Percentiles rank a stretch among this genome's conserved stretches.
phyloP scores from a whole-genome alignment of 805 yeast species.

The Candida takata region DNA sequence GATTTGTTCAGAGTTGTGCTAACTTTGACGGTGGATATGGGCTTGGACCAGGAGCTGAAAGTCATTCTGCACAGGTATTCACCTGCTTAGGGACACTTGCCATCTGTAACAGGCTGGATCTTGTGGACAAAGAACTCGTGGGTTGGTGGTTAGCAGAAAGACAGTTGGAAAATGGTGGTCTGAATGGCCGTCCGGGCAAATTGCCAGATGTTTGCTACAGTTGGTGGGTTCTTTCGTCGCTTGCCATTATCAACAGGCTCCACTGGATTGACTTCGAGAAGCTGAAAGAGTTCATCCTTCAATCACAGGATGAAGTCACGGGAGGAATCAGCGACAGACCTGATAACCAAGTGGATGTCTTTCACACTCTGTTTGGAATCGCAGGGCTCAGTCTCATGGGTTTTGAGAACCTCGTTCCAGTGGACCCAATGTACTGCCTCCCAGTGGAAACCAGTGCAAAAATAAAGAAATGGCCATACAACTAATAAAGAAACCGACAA shows the following conservation, averaged over 20 bases:
- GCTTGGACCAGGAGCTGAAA: constrained; percentile 87
- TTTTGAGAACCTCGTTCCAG: constrained; percentile 45
- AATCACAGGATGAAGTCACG: constrained; percentile 63
- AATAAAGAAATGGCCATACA: constrained; percentile 32
- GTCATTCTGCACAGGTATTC: constrained; percentile 89
- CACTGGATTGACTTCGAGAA: constrained; percentile 72
- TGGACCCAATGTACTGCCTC: constrained; percentile 86
- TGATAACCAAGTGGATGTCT: constrained; percentile 87
- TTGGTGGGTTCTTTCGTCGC: constrained; percentile 91
- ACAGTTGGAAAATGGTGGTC: constrained; percentile 80
- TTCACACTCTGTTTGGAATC: constrained; percentile 85
- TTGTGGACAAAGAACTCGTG: constrained; percentile 38
- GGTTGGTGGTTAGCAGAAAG: constrained; percentile 90
- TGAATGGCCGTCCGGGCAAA: constrained; percentile 95
- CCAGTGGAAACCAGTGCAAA: constrained; percentile 38
- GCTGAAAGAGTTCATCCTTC: constrained; percentile 59
- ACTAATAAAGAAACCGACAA: neutral
- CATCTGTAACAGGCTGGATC: constrained; percentile 52
- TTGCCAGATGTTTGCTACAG: constrained; percentile 96
- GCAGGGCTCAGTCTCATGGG: constrained; percentile 81
- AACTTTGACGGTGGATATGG: constrained; percentile 98
- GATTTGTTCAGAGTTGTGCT: constrained; percentile 60
- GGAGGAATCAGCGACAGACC: constrained; percentile 95
- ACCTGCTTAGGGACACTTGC: constrained; percentile 80
- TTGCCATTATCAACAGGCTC: constrained; percentile 56